These are phyloP conservation scores for Cryptococcus depauperatus DNA, from an alignment of 1,284 basidiomycete genomes.

Conservation along the genomic window DNA sequence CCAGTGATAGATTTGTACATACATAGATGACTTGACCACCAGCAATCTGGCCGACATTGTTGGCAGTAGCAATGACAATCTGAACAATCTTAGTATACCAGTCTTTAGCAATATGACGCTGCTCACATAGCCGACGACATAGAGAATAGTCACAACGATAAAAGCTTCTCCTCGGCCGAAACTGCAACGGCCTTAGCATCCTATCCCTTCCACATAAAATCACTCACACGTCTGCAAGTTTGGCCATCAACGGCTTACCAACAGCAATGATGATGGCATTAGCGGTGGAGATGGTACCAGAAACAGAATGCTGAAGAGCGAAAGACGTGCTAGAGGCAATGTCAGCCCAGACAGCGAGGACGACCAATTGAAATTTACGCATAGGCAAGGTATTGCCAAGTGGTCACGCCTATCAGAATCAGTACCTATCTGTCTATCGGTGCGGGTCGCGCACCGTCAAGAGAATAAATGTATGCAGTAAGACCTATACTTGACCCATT, in stretches of 20 bases:
- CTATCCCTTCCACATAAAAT: neutral
- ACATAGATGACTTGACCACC: constrained; percentile 50
- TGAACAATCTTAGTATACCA: constrained; percentile 45
- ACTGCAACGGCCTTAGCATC: constrained; percentile 7
- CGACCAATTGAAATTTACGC: constrained; percentile 40
- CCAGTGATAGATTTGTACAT: constrained; percentile 3
- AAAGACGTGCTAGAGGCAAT: constrained; percentile 47
- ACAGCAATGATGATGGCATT: constrained; percentile 52
- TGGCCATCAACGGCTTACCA: constrained; percentile 72
- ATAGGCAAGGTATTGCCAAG: constrained; percentile 58
- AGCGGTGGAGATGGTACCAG: constrained; percentile 54
- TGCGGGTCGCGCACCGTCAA: constrained; percentile 53
- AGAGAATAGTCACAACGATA: constrained; percentile 50
- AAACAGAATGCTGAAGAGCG: constrained; percentile 51
- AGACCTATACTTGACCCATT: constrained; percentile 50
- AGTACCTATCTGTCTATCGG: neutral
- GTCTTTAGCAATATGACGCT: neutral
- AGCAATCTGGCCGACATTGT: constrained; percentile 51
- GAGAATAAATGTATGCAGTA: constrained; percentile 66
- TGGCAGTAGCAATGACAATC: constrained; percentile 59
- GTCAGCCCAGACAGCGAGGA: neutral
- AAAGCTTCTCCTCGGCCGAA: constrained; percentile 53
- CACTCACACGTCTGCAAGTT: constrained; percentile 58
- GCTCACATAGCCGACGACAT: constrained; percentile 51
- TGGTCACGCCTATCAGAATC: constrained; percentile 51